Base-by-base conservation (phyloP, 768 basidiomycete genomes). In the Mrakia frigida region DNA sequence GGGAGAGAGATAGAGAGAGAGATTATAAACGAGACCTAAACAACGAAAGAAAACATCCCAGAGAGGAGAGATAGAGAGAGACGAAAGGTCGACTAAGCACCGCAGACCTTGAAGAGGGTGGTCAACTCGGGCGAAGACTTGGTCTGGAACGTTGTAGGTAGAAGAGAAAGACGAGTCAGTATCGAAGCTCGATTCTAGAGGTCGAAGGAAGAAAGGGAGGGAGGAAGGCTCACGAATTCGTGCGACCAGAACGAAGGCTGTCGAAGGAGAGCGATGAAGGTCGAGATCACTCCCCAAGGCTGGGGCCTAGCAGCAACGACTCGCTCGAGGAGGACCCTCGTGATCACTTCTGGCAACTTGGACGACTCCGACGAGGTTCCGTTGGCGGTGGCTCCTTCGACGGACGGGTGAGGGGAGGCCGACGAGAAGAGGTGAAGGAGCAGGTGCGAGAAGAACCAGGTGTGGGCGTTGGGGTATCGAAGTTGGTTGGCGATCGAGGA, bases 401-500 rank as follows among this genome's bases (percentile, higher is more conserved):
- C 21, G 80, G 79, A 25, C 80, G 69, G 6, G 80, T 69, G 41
- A 50, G 80, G 76, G 87, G 79, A 93, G 88, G 82, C 94, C 92
- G 80, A 88, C 87, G 86, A 92, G 85, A 98, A 98, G 61, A 96
- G 88, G 82, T 94, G 89, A 72, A 98, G 88, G 73, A 98, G 86
- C 79, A 98, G 87, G 63, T 90, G 91, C 82, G 91, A 92, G 87
- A 96, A 98, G 94, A 95, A 99, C 83, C 93, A 91, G 70, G 96
- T 99, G 86, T 99, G 97, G 14, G 95, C 92, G 81, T 95, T 97
- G 43, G 97, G 96, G 87, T 96, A 98, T 81, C 97, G 92, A 79
- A 99, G 86, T 82, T 98, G 96, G 80, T 94, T 88, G 61, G 93
- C 91, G 83, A 96, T 90, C n/a, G 95, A 90, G 80, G 90, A 93